Percentiles rank a stretch among this genome's conserved stretches.
phyloP scores from a whole-genome alignment of 2,329 filamentous ascomycete species.

The Talaromyces sp. region DNA sequence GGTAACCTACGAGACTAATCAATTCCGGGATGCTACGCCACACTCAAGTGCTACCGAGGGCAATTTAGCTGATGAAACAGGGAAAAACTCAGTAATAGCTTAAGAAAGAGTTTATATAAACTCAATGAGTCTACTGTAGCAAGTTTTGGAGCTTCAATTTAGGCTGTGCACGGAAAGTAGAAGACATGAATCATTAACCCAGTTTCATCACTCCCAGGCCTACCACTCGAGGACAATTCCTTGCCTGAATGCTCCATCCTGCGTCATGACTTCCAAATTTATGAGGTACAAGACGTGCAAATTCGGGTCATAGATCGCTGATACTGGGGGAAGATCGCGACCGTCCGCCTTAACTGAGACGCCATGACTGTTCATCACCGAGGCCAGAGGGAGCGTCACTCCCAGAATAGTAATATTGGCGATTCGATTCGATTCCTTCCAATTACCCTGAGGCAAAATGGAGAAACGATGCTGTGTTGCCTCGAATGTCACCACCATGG shows the following conservation, averaged over 20 bases:
- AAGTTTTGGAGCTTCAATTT: too few relatives aligned
- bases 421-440: constrained; percentile 59
- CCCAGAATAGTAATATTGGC: constrained; percentile 67
- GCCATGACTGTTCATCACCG: constrained; percentile 15
- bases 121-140: too few relatives aligned
- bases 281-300: constrained; percentile 55
- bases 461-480: constrained; percentile 46
- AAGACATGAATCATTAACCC: too few relatives aligned
- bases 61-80: too few relatives aligned
- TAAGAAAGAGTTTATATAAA: too few relatives aligned
- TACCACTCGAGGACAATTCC: constrained; percentile 63
- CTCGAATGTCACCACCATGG: constrained; percentile 54
- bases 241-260: constrained; percentile 59
- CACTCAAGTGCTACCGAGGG: too few relatives aligned
- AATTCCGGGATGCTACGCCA: too few relatives aligned
- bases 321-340: constrained; percentile 40
- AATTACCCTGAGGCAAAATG: constrained; percentile 55
- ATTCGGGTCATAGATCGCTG: constrained; percentile 54
- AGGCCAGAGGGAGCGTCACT: constrained; percentile 35
- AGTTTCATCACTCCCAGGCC: not conserved
- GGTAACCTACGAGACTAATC: too few relatives aligned
- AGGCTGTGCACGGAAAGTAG: too few relatives aligned
- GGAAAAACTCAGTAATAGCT: too few relatives aligned
- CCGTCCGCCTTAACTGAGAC: constrained; percentile 58
- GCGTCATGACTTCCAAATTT: constrained; percentile 54